Conservation (phyloP, 129 eudicot genomes). For the Chrysanthemum seticuspe region DNA sequence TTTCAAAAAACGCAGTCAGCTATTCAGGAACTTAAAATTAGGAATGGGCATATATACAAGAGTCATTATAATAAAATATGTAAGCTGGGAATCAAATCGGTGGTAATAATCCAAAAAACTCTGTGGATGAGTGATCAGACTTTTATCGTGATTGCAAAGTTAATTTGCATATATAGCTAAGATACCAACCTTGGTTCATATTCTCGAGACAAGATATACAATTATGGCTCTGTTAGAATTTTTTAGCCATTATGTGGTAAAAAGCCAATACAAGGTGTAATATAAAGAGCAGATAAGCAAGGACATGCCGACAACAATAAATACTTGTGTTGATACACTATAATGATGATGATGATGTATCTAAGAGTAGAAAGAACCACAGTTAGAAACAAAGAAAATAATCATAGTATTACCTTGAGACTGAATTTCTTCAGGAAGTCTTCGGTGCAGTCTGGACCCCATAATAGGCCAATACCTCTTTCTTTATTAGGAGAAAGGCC, state of each 20-base stretch:
- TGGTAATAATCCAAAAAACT: not conserved
- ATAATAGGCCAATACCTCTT: constrained; percentile 94
- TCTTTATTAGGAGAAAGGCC: constrained; percentile 93
- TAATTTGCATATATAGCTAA: not conserved
- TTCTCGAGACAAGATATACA: not conserved
- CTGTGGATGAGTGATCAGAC: not conserved
- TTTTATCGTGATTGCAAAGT: not conserved
- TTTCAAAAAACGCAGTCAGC: not conserved
- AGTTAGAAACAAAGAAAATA: not conserved
- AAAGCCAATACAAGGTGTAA: not conserved
- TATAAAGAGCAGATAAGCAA: not conserved
- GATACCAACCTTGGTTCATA: not conserved
- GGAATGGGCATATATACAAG: not conserved
- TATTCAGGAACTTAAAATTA: not conserved
- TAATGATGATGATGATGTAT: not conserved
- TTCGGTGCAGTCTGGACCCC: constrained; percentile 99
- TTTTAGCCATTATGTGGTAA: no score
- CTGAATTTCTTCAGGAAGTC: constrained; percentile 73
- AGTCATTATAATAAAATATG: not conserved
- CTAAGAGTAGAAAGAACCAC: not conserved
- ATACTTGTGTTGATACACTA: not conserved
- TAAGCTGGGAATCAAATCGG: no score
- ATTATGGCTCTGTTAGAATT: not conserved
- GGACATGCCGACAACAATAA: not conserved
- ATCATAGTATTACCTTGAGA: constrained; percentile 58